Percentiles rank a stretch among this genome's conserved stretches.
phyloP scores from a whole-genome alignment of 176 grass and related monocot species.

The Triticum aestivum region IWGSC_CS_RefSeq_v2.1 NC_057809.1:557684705-557685204 shows the following conservation, averaged over 20 bases:
- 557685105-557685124: too few species aligned
- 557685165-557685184: neutral
- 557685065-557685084: neutral
- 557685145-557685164: too few species aligned
- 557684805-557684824: neutral
- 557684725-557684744: too few species aligned
- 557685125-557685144: neutral
- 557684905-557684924: conserved; percentile 22
- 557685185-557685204: neutral
- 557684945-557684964: conserved; percentile 35
- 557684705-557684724: neutral
- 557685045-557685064: neutral
- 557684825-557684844: neutral
- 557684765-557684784: neutral
- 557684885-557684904: neutral
- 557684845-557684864: neutral
- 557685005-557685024: conserved; percentile 24
- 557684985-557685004: neutral
- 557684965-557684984: conserved; percentile 36
- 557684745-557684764: neutral
- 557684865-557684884: neutral
- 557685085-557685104: neutral
- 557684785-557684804: neutral
- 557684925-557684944: conserved; percentile 31
- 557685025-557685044: neutral